Percentiles rank a stretch among this genome's conserved stretches.
These are phyloP conservation scores for Imleria badia DNA, from an alignment of 768 basidiomycete genomes.

Conservation along the genomic window DNA sequence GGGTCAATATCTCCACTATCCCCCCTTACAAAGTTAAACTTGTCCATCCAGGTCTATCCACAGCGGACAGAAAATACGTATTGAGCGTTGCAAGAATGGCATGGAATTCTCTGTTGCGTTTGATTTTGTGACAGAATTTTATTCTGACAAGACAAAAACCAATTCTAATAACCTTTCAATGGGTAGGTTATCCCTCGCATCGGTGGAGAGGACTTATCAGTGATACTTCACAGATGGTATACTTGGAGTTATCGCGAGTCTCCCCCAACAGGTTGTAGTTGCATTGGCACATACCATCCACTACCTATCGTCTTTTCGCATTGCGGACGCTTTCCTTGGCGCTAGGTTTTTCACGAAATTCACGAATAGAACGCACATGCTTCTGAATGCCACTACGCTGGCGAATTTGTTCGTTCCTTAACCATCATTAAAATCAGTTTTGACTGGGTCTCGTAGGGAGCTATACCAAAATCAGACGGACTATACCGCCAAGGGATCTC, in stretches of 20 bases:
- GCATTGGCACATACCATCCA: slow-evolving; percentile 72
- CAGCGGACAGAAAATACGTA: slow-evolving; percentile 48
- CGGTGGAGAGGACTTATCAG: not conserved
- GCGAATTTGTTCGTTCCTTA: slow-evolving; percentile 57
- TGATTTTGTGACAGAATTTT: slow-evolving; percentile 61
- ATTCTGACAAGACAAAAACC: slow-evolving; percentile 49
- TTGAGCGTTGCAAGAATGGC: slow-evolving; percentile 55
- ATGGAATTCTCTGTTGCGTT: slow-evolving; percentile 73
- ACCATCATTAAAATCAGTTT: not conserved
- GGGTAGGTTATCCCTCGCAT: slow-evolving; percentile 1
- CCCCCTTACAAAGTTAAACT: slow-evolving; percentile 8
- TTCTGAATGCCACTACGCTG: slow-evolving; percentile 85
- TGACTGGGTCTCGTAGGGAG: slow-evolving; percentile 48
- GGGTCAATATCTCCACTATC: slow-evolving; percentile 42
- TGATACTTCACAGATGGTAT: slow-evolving; percentile 47
- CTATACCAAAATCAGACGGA: slow-evolving; percentile 93
- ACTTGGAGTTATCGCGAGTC: slow-evolving; percentile 58
- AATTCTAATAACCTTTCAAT: slow-evolving; percentile 39
- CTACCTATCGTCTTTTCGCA: slow-evolving; percentile 69
- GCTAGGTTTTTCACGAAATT: slow-evolving; percentile 80
- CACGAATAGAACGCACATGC: slow-evolving; percentile 76
- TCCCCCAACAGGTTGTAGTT: slow-evolving; percentile 69
- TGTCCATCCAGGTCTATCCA: slow-evolving; percentile 35
- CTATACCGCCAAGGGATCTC: slow-evolving; percentile 65
- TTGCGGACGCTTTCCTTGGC: slow-evolving; percentile 77